Base-by-base conservation (phyloP, 1,284 basidiomycete species). In the Ustilago loliicola region DNA sequence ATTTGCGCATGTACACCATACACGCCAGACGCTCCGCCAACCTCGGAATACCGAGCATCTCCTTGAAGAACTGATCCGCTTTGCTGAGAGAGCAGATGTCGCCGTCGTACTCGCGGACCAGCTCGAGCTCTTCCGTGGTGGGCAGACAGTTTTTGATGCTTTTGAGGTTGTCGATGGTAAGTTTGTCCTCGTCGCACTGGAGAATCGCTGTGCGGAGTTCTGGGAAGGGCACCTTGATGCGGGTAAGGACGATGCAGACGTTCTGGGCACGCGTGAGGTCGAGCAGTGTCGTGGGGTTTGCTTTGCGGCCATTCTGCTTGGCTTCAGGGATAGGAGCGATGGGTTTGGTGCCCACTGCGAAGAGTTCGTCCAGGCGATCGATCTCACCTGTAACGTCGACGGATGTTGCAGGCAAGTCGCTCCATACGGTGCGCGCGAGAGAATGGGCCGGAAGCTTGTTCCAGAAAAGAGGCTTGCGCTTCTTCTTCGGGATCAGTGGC, bases 21-120 rank as follows among this genome's bases (percentile, higher is more conserved):
- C 91, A 92, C 7, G 91, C 90, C 36, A 95, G 86, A 2, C 95
- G 90, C 76, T 92, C 90, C 3, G 90, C 83, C 7, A 96, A 89
- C 25, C 93, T 89, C 1, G 94, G 93, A 52, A 96, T 92, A 3
- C 88, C 88, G 87, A 92, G 92, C 72, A 96, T 92, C 91, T 93
- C 90, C 65, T 88, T 88, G 83, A 95, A 93, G 87, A 93, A 96
- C 82, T 92, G 92, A 83, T 97, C 95, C 21, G 93, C 91, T 80
- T 93, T 93, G 4, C 70, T 74, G 3, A 84, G 67, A 25, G 55
- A 27, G 19, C 58, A 30, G 23, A 84, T 38, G 27, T 81, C 69
- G 58, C 82, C 82, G 2, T 71, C 64, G 61, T 77, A 84, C 25
- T 83, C 80, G 23, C 82, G 74, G 4, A 84, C 69, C 9, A 84